phyloP scores from a whole-genome alignment of 805 yeast genomes.

The Nakazawaea laoshanensis region DNA sequence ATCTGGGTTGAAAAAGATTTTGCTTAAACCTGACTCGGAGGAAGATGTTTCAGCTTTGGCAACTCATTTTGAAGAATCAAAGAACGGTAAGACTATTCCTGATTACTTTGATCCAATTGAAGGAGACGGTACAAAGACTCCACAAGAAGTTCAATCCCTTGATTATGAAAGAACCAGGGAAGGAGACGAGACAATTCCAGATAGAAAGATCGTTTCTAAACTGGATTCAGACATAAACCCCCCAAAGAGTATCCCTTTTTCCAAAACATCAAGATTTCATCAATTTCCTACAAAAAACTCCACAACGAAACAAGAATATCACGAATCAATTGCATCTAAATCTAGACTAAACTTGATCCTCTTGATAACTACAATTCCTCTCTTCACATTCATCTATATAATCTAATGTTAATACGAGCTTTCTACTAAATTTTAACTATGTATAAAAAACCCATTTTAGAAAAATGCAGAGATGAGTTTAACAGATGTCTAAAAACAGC shows the following conservation, averaged over 20 bases:
- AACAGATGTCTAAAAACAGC: not conserved
- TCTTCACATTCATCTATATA: too few species aligned
- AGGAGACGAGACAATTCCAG: conserved; percentile 1
- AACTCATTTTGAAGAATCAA: conserved; percentile 2
- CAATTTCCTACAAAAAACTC: too few species aligned
- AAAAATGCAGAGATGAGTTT: not conserved
- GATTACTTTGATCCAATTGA: conserved; percentile 8
- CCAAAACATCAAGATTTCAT: not conserved
- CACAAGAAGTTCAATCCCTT: not conserved
- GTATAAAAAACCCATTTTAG: too few species aligned
- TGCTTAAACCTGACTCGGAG: not conserved
- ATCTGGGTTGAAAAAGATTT: not conserved
- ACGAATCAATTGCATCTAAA: too few species aligned
- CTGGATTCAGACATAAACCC: not conserved
- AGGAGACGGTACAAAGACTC: conserved; percentile 4
- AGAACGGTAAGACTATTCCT: conserved; percentile 7
- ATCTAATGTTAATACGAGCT: too few species aligned
- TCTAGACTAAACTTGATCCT: too few species aligned
- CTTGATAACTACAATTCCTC: too few species aligned
- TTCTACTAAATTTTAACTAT: too few species aligned
- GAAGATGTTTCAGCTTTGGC: not conserved
- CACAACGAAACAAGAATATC: too few species aligned
- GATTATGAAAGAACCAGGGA: conserved; percentile 1
- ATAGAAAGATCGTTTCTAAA: conserved; percentile 1
- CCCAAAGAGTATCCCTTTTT: conserved; percentile 2